Percentiles rank a stretch among this genome's conserved stretches.
These are phyloP conservation scores for Phytopythium aichiense DNA, from an alignment of 352 stramenopile species.

Conservation along the genomic window DNA sequence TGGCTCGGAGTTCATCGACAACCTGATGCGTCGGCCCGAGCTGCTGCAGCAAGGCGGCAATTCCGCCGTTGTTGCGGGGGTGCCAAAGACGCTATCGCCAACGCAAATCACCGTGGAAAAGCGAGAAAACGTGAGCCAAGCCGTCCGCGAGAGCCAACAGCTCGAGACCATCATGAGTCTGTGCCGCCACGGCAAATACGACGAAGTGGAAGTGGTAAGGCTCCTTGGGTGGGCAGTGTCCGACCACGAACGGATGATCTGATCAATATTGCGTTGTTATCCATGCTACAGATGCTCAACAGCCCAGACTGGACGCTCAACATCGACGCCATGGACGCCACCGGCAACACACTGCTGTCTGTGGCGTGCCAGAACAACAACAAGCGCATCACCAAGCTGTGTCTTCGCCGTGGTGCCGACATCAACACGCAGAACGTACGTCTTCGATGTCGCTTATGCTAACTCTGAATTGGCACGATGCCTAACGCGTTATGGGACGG, in stretches of 20 bases:
- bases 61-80: neutral
- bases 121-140: slow-evolving; percentile 72
- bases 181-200: slow-evolving; percentile 88
- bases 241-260: neutral
- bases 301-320: slow-evolving; percentile 87
- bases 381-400: slow-evolving; percentile 94
- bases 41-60: slow-evolving; percentile 28
- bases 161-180: slow-evolving; percentile 90
- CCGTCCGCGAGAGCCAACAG: slow-evolving; percentile 81
- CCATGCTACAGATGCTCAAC: slow-evolving; percentile 61
- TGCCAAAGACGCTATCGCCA: slow-evolving; percentile 3
- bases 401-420: slow-evolving; percentile 88
- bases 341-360: slow-evolving; percentile 92
- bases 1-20: slow-evolving; percentile 54
- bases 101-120: slow-evolving; percentile 29
- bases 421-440: slow-evolving; percentile 92
- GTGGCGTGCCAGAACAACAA: slow-evolving; percentile 96
- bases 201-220: slow-evolving; percentile 72
- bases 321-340: slow-evolving; percentile 91
- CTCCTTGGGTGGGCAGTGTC: neutral
- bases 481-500: neutral
- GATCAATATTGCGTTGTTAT: slow-evolving; percentile 8
- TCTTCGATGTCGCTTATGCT: neutral
- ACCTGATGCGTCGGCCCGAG: slow-evolving; percentile 58
- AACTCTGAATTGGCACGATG: neutral